phyloP scores from a whole-genome alignment of 805 yeast species.

The Yarrowia sp. region DNA sequence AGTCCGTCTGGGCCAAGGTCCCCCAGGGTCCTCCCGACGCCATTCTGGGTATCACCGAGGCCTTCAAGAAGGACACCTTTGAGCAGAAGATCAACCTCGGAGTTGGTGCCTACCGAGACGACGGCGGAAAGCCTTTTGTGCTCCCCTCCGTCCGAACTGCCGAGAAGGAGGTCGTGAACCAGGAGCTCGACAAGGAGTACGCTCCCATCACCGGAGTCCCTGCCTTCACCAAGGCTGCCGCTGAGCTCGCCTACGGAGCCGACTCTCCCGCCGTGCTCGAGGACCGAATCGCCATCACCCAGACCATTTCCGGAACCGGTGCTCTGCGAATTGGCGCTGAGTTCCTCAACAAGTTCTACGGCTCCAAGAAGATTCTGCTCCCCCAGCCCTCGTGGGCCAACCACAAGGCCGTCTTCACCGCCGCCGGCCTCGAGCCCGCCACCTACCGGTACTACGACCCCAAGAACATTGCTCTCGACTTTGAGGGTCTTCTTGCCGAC shows the following conservation, averaged over 20 bases:
- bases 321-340: constrained; percentile 83
- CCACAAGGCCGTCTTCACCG: constrained; percentile 74
- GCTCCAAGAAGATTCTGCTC: constrained; percentile 55
- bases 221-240: constrained; percentile 61
- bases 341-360: constrained; percentile 61
- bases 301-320: constrained; percentile 94
- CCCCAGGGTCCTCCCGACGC: constrained; percentile 79
- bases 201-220: constrained; percentile 81
- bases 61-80: constrained; percentile 60
- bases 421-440: constrained; percentile 60
- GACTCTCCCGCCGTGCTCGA: constrained; percentile 56
- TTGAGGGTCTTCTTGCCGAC: constrained; percentile 60
- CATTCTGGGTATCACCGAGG: constrained; percentile 69
- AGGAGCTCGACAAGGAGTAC: constrained; percentile 71
- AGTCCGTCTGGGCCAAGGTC: constrained; percentile 42
- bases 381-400: constrained; percentile 96
- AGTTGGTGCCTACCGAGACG: constrained; percentile 92
- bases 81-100: constrained; percentile 56
- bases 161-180: constrained; percentile 49
- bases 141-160: constrained; percentile 72
- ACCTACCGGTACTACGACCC: constrained; percentile 71
- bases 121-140: constrained; percentile 82
- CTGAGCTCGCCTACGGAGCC: constrained; percentile 66
- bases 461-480: constrained; percentile 58
- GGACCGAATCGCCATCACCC: constrained; percentile 73